A percentile compares a stretch with the other conserved stretches of the same genome.
Conservation (phyloP, 2,329 filamentous ascomycete genomes). For the Scopulariopsis brevicaulis region DNA sequence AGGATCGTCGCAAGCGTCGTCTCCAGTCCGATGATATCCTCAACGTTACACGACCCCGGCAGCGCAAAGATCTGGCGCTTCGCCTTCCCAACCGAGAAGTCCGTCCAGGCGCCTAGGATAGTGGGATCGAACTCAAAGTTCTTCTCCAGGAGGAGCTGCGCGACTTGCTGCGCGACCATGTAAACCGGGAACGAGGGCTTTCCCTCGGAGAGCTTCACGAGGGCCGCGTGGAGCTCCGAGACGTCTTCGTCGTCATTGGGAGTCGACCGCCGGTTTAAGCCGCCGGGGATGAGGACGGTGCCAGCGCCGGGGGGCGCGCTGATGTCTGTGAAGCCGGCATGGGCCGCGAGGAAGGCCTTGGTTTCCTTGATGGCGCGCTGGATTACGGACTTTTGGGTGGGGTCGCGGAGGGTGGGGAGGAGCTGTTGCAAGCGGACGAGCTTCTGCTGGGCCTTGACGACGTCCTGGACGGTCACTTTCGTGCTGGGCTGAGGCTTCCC, state of each 20-base stretch:
- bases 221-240: neutral
- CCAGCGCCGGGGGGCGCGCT: neutral
- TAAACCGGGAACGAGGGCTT: constrained; percentile 2
- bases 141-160: constrained; percentile 8
- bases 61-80: constrained; percentile 10
- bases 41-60: constrained; percentile 7
- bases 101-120: constrained; percentile 3
- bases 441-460: constrained; percentile 6
- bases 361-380: constrained; percentile 1
- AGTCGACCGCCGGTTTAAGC: neutral
- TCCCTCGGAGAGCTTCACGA: neutral
- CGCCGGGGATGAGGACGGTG: constrained; percentile 1
- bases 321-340: neutral
- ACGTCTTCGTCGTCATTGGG: neutral
- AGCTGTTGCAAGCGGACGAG: constrained; percentile 2
- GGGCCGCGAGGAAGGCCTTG: constrained; percentile 3
- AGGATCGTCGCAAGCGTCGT: constrained; percentile 8
- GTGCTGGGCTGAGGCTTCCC: too few species aligned
- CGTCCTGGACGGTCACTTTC: constrained; percentile 1
- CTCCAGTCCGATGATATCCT: constrained; percentile 10
- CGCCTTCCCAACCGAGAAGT: neutral
- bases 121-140: constrained; percentile 6
- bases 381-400: neutral
- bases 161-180: constrained; percentile 6
- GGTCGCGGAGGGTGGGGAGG: neutral